Percentiles rank a stretch among this genome's conserved stretches.
These are phyloP conservation scores for Boletus bicolor DNA, from an alignment of 768 basidiomycete genomes.

Conservation along the genomic window DNA sequence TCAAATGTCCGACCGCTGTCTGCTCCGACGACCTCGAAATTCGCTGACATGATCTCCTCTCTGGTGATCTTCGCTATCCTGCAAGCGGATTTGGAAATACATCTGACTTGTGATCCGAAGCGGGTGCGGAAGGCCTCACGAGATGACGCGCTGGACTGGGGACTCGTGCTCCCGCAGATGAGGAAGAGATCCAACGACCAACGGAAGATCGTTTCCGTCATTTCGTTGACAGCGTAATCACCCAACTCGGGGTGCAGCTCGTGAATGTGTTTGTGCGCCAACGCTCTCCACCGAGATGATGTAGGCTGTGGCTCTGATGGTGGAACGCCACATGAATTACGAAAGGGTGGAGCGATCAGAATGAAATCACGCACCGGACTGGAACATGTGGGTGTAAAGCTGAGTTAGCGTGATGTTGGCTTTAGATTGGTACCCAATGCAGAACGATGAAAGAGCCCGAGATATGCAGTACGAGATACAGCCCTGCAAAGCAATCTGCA, in stretches of 20 bases:
- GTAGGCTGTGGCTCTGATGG: constrained; percentile 69
- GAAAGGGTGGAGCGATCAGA: not conserved
- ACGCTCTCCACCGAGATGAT: constrained; percentile 72
- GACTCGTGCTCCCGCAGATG: constrained; percentile 55
- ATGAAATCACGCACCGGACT: constrained; percentile 40
- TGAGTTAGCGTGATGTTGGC: constrained; percentile 62
- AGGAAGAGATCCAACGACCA: constrained; percentile 69
- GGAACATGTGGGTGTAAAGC: constrained; percentile 57
- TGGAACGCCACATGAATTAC: constrained; percentile 13
- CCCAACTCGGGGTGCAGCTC: constrained; percentile 61
- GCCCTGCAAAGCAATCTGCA: constrained; percentile 74
- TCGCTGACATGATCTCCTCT: constrained; percentile 76
- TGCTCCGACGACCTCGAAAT: constrained; percentile 65
- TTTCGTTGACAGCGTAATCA: constrained; percentile 66
- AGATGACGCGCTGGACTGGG: constrained; percentile 37
- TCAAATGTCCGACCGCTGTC: constrained; percentile 53
- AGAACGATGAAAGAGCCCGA: constrained; percentile 66
- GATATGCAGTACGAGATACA: constrained; percentile 65
- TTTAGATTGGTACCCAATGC: constrained; percentile 70
- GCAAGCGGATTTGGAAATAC: constrained; percentile 63
- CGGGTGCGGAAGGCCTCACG: constrained; percentile 42
- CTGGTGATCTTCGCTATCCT: constrained; percentile 59
- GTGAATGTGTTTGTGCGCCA: constrained; percentile 69
- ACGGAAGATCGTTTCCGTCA: constrained; percentile 69
- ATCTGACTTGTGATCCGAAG: constrained; percentile 59